phyloP scores from a whole-genome alignment of 2,329 filamentous ascomycete species.

The Chaetomium globosum region DNA sequence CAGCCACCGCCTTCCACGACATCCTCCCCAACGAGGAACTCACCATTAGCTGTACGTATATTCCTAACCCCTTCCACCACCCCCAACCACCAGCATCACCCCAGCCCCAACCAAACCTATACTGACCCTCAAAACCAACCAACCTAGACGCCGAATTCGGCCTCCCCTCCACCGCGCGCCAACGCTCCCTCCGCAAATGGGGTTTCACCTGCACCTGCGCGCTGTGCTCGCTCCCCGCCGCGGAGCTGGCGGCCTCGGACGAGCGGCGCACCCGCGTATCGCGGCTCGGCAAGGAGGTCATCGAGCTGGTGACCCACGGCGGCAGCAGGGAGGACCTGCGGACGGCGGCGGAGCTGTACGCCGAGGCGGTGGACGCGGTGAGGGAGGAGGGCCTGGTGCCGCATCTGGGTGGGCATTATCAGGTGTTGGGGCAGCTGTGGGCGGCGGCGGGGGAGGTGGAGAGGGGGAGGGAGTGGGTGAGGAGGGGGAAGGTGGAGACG shows the following conservation, averaged over 20 bases:
- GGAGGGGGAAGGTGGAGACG: constrained; percentile 33
- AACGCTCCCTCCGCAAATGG: constrained; percentile 33
- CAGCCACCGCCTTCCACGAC: constrained; percentile 35
- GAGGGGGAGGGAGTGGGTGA: constrained; percentile 32
- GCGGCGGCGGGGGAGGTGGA: constrained; percentile 31
- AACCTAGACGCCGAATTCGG: constrained; percentile 30
- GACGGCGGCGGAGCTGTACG: constrained; percentile 25
- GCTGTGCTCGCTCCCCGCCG: constrained; percentile 31
- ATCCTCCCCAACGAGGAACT: constrained; percentile 39
- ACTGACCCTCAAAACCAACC: not conserved
- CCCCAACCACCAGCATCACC: not conserved
- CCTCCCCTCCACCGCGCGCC: constrained; percentile 34
- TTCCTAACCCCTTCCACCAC: not conserved
- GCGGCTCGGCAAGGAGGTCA: constrained; percentile 26
- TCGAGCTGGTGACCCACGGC: constrained; percentile 28
- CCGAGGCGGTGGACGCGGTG: constrained; percentile 33
- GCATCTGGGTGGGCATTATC: constrained; percentile 38
- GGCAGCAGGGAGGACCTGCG: constrained; percentile 26
- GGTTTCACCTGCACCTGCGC: constrained; percentile 40
- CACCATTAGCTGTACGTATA: constrained; percentile 39
- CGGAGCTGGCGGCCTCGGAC: constrained; percentile 34
- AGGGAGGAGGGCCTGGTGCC: constrained; percentile 36
- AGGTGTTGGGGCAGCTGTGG: constrained; percentile 38
- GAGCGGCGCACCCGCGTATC: constrained; percentile 33
- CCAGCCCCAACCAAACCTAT: not conserved